A percentile compares a stretch with the other conserved stretches of the same genome.
These are phyloP conservation scores for Knoxdaviesia proteae DNA, from an alignment of 2,329 filamentous ascomycete species.

Conservation along the genomic window DNA sequence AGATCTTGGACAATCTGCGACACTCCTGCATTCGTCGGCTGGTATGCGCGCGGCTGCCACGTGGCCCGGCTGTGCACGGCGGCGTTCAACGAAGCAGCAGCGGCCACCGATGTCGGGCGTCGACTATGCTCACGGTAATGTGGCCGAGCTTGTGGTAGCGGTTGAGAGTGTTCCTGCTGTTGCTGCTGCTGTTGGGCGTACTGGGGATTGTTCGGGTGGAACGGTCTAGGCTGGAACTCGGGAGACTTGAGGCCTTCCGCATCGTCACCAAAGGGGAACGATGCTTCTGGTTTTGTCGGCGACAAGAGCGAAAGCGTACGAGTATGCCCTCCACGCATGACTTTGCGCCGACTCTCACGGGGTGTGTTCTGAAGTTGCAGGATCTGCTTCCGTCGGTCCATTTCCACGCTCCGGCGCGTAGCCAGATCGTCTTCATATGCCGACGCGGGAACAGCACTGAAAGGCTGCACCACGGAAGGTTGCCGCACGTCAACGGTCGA, in stretches of 20 bases:
- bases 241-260: constrained; percentile 21
- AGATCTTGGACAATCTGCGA: constrained; percentile 82
- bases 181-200: constrained; percentile 1
- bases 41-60: constrained; percentile 32
- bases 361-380: constrained; percentile 27
- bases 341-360: constrained; percentile 27
- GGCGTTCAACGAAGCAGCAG: constrained; percentile 9
- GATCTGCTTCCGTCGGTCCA: constrained; percentile 53
- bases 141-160: constrained; percentile 10
- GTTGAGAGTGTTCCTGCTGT: constrained; percentile 4
- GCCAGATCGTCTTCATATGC: constrained; percentile 17
- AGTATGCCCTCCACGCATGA: constrained; percentile 47
- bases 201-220: constrained; percentile 5
- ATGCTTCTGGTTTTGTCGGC: constrained; percentile 27
- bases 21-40: constrained; percentile 16
- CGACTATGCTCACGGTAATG: constrained; percentile 11
- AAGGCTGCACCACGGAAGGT: constrained; percentile 3
- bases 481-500: constrained; percentile 7
- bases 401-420: constrained; percentile 30
- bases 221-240: constrained; percentile 10
- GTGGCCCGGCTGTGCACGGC: constrained; percentile 33
- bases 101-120: constrained; percentile 12
- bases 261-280: constrained; percentile 22
- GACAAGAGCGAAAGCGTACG: constrained; percentile 63
- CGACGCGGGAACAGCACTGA: neutral